Evolutionary conservation across 352 stramenopile genomes (phyloP), one percentile per base, ranked within the genome.

Genomic region (Phytophthora vignae): DNA sequence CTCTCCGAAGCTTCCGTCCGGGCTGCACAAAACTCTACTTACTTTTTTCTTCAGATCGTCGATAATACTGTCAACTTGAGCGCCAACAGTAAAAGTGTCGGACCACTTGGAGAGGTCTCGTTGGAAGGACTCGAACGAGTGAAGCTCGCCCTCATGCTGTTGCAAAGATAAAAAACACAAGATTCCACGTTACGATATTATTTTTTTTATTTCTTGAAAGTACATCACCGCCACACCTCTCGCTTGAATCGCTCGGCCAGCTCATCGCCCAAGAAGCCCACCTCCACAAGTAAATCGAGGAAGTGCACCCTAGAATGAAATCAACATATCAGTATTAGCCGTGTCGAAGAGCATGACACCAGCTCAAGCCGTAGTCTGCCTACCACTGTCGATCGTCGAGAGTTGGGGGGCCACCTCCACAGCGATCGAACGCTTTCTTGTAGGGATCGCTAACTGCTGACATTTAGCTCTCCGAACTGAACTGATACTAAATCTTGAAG

Each of bases 91-190:
- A 46, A 21, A 46, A 55, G 36, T 21, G n/a, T 42, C 38, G 9
- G 17, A 14, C 36, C 52, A 68, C 3, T 36, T 59, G 52, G 50
- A 68, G 6, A 68, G 38, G 33, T 68, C 52, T 5, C 38, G 31
- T 31, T 68, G 61, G 38, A 68, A 68, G 22, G 40, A 25, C 36
- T 68, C 61, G 52, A 68, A 60, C 12, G 50, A 55, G 40, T 61
- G 61, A 36, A 52, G 49, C 21, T 59, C 15, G 7, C 17, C 21
- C 46, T 55, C 52, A n/a, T 68, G 61, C 61, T 68, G 31, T 15
- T 22, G 12, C n/a, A 60, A 33, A 8, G 14, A 25, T 14, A n/a
- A n/a, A 22, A 17, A 67, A 15, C 19, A 15, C 2, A 49, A 49
- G 4, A 4, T 21, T 8, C 19, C 21, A 49, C 17, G 40, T 19